These are phyloP conservation scores for Amanita inopinata DNA, from an alignment of 768 basidiomycete species.

Conservation along the genomic window DNA sequence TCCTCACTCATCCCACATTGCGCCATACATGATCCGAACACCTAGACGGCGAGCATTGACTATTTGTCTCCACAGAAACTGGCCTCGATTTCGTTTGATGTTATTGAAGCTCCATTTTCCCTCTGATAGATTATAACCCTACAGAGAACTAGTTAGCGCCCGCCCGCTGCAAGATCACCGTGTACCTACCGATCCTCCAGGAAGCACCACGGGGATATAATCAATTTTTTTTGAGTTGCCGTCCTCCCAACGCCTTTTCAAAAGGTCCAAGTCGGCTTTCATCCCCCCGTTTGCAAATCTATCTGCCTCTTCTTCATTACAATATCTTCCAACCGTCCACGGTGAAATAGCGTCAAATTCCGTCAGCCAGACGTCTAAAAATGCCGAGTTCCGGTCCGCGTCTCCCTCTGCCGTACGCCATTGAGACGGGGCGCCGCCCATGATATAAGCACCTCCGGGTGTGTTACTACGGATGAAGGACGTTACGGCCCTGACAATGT, in stretches of 20 bases:
- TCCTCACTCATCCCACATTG: constrained; percentile 81
- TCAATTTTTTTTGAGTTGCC: constrained; percentile 44
- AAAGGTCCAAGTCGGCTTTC: constrained; percentile 51
- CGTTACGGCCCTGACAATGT: constrained; percentile 43
- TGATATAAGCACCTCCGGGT: constrained; percentile 66
- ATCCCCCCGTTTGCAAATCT: constrained; percentile 52
- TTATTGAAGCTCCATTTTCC: constrained; percentile 68
- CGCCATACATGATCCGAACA: constrained; percentile 62
- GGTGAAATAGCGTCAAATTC: constrained; percentile 75
- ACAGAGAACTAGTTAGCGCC: constrained; percentile 8
- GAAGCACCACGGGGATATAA: constrained; percentile 78
- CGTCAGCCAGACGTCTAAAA: constrained; percentile 62
- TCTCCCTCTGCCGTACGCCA: constrained; percentile 70
- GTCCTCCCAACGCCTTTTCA: constrained; percentile 39
- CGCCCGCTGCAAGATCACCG: constrained; percentile 3
- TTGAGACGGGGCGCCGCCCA: constrained; percentile 60
- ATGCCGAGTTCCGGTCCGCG: constrained; percentile 58
- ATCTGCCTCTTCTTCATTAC: constrained; percentile 51
- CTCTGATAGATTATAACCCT: constrained; percentile 66
- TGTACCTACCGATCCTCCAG: constrained; percentile 67
- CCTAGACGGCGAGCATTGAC: constrained; percentile 56
- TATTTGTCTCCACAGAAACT: constrained; percentile 73
- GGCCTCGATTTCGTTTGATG: constrained; percentile 62
- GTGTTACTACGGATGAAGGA: constrained; percentile 49
- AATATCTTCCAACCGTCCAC: constrained; percentile 73